Base-by-base conservation (phyloP, 2,329 filamentous ascomycete genomes). In the Rutstroemia sp. region DNA sequence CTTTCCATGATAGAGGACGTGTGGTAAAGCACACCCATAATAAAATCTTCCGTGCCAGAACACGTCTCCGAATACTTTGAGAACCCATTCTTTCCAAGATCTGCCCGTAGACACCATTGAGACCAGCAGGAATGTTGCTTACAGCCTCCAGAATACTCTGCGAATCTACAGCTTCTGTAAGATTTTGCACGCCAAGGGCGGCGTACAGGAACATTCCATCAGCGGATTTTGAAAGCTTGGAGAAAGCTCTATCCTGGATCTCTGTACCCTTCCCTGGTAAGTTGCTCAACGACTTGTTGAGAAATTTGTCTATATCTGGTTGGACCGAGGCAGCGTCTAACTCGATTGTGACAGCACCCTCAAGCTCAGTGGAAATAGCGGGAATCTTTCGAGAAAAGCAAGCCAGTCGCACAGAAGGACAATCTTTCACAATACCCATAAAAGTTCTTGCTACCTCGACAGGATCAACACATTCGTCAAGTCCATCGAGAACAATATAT, bases 121-220 rank as follows among this genome's bases (percentile, higher is more conserved):
- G 53, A 2, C 53, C 53, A 10, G 30, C 46, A 2, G 53, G 53
- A 25, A 55, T 50, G 4, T 17, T 55, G 19, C 42, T 48, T 17
- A 55, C 27, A 10, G 53, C 53, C 5, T 55, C 53, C 1, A 25
- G 4, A 10, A 55, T 42, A 51, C 53, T 45, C 16, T 51, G 27
- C 2, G 47, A 50, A 23, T 55, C 53, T 6, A 55, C 38, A 4
- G 53, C 53, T 50, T 55, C 46, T 4, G 36, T 39, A 21, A 55
- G 27, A 12, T 39, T 51, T 51, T 45, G 53, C 2, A 55, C 25
- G 17, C 53, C 53, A 4, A 55, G 30, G 9, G 27, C 14, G 7
- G 53, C 53, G 21, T 50, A 55, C 10, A 55, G 16, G 27, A 55
- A 55, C 53, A 55, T 55, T 19, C 53, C 53, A 45, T 40, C 16